Evolutionary conservation across 129 eudicot genomes (phyloP).

Genomic region (Daucus carota): DNA sequence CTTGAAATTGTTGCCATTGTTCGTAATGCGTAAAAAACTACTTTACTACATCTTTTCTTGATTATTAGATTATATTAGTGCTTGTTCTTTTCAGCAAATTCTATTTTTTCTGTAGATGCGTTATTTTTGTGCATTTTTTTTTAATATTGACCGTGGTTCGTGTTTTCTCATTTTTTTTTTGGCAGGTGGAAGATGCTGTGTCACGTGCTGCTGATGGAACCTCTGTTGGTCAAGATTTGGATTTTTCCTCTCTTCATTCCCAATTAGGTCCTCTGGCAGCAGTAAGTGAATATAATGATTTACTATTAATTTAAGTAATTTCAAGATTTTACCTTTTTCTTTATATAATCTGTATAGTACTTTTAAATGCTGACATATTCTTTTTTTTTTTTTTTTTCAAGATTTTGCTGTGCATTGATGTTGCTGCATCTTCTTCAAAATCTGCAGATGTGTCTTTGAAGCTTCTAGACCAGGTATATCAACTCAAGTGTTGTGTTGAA

Average conservation of each 20-base stretch:
- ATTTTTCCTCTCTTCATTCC: conserved; percentile 65
- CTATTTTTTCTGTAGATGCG: background rate
- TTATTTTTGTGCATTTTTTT: background rate
- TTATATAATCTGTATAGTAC: background rate
- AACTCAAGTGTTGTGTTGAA: background rate
- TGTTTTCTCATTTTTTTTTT: conserved; percentile 11
- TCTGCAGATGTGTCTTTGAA: conserved; percentile 56
- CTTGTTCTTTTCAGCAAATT: background rate
- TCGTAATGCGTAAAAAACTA: background rate
- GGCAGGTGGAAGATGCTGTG: conserved; percentile 92
- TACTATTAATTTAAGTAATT: conserved; percentile 4
- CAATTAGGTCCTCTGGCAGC: conserved; percentile 89
- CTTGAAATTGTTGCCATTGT: background rate
- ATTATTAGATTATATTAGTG: background rate
- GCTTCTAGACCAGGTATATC: conserved; percentile 77
- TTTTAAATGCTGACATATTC: conserved; percentile 19
- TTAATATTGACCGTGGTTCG: background rate
- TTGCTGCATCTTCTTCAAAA: conserved; percentile 79
- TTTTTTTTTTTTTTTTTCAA: conserved; percentile 23
- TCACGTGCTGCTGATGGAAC: conserved; percentile 93
- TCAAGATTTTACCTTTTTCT: background rate
- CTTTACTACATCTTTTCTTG: background rate
- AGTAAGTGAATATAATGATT: conserved; percentile 37
- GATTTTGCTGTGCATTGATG: conserved; percentile 91
- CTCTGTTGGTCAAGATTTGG: conserved; percentile 63